Evolutionary conservation across 441 rosid species (phyloP), one percentile per base, ranked within the genome.

Genomic region (Syzygium malaccense): DNA sequence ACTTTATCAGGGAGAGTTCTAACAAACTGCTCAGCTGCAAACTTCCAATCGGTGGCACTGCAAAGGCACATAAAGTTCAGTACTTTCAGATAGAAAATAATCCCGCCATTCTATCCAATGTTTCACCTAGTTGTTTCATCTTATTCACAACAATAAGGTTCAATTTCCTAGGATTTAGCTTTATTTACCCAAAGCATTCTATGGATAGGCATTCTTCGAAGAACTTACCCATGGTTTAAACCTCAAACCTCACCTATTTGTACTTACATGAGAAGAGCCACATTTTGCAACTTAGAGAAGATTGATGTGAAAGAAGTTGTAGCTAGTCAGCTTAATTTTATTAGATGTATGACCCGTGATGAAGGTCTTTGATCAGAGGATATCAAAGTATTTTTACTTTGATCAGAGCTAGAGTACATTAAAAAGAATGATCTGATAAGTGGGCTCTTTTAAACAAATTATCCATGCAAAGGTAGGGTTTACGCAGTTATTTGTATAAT

Each of bases 11-110:
- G 98, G 15, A 98, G 93, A 89, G 8, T 90, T 89, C 91, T 94
- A 75, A 95, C 99, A 90, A 98, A 97, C 89, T 93, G 96, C 92
- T 96, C 95, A 7, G 99, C 98, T 87, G 93, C 99, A 89, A 96
- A 98, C 91, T 96, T 96, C 99, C 99, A 98, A 94, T 98, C 96
- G 3, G 92, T 80, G 37, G 95, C 90, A 92, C 99, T 98, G 97
- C 87, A 91, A 19, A 88, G 86, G 54, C 89, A 55, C 86, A 88
- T 32, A 14, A 15, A 66, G 49, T 54, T 87, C 26, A 85, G 37
- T 32, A 8, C 53, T 8, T 53, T 55, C 53, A 49, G 55, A 88
- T 86, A 80, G 71, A 54, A 30, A 48, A 53, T 51, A 23, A 33
- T 64, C n/a, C 49, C 55, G 17, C 56, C 18, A 55, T 41, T 60